Base-by-base conservation (phyloP, 2,329 filamentous ascomycete species). In the Amylocarpus encephaloides region DNA sequence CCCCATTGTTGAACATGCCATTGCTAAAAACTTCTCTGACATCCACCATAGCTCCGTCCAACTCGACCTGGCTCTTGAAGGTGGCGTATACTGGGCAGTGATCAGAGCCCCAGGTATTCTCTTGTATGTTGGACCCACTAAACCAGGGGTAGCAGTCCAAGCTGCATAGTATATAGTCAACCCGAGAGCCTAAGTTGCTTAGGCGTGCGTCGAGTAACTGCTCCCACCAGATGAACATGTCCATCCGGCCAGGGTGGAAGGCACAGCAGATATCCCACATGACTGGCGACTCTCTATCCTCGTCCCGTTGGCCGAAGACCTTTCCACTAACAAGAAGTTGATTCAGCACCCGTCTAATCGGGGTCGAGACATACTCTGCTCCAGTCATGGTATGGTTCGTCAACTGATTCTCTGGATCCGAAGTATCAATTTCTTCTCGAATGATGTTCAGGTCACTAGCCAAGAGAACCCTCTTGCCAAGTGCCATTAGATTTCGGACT, bases 171-270 rank as follows among this genome's bases (percentile, higher is more conserved):
- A 98, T 79, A 68, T 95, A 97, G 68, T 98, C 93, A 60, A 97
- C 97, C 33, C 93, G 81, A 48, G 88, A 86, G 5, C 93, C 93
- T 67, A 86, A 94, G 66, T 97, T 97, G 2, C 88, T 90, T 2
- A 92, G 92, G n/a, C 93, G 78, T n/a, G 88, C 88, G 67, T 97
- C 97, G 64, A 90, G 86, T 66, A 87, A 91, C 45, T 88, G 91
- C 56, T 97, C 90, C 92, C 92, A 97, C 67, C 92, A 95, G 0
- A 93, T 97, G 67, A 89, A 97, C 93, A 98, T 97, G 53, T 89
- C 89, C 54, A 75, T 74, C 35, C 93, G 78, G n/a, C 73, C 70
- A 0, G 88, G 86, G 63, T 96, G 86, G 63, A 91, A 94, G 22
- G 78, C 79, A 43, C 93, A 80, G 59, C 87, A 91, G 15, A 94